Percentiles rank a stretch among this genome's conserved stretches.
Conservation (phyloP, 2,329 filamentous ascomycete species). For the Ceratocystis cacaofunesta region DNA sequence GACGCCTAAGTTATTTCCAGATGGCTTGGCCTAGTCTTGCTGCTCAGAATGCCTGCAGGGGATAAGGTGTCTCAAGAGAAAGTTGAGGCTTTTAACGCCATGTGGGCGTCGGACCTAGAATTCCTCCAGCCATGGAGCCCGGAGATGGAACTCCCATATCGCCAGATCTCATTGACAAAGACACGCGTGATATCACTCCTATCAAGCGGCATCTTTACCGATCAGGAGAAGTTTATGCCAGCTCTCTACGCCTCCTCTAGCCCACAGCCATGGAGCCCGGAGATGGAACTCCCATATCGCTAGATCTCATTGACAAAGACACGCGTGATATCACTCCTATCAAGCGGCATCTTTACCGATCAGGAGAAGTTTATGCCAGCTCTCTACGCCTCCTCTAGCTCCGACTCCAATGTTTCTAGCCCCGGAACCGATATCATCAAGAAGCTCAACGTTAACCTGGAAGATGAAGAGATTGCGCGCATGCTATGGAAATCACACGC, state of each 20-base stretch:
- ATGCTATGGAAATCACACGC: constrained; percentile 61
- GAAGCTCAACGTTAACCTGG: constrained; percentile 57
- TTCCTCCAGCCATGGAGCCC: too few species aligned
- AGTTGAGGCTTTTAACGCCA: constrained; percentile 17
- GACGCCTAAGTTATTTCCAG: too few species aligned
- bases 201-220: too few species aligned
- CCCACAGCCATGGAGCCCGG: constrained; percentile 43
- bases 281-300: constrained; percentile 17
- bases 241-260: too few species aligned
- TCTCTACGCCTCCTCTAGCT: constrained; percentile 67
- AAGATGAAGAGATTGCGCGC: constrained; percentile 48
- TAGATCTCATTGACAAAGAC: constrained; percentile 32
- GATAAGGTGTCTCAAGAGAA: not conserved
- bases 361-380: constrained; percentile 71
- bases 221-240: too few species aligned
- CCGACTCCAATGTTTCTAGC: constrained; percentile 67
- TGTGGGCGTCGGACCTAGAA: constrained; percentile 49
- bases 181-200: too few species aligned
- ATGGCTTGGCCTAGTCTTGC: too few species aligned
- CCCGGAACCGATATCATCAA: constrained; percentile 84
- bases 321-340: constrained; percentile 54
- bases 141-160: too few species aligned
- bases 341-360: constrained; percentile 75
- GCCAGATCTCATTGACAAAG: too few species aligned
- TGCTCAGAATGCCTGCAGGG: too few species aligned